Percentiles rank a stretch among this genome's conserved stretches.
Conservation (phyloP, 2,329 filamentous ascomycete species). For the Xylaria sp. region DNA sequence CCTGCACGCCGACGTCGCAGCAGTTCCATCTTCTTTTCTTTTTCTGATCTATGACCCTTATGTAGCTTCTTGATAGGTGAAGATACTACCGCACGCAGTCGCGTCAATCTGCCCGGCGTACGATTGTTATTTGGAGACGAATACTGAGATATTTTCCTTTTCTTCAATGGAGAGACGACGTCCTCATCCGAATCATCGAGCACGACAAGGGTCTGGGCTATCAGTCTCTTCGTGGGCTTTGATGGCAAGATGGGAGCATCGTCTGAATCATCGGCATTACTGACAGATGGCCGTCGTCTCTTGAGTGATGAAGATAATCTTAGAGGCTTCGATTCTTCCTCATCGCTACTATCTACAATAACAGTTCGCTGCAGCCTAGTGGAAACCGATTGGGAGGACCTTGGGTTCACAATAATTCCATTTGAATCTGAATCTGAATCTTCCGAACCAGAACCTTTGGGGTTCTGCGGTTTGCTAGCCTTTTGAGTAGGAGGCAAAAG, state of each 20-base stretch:
- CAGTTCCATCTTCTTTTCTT: slow-evolving; percentile 33
- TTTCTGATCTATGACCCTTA: slow-evolving; percentile 29
- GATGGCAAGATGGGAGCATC: slow-evolving; percentile 32
- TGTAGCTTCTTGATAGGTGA: slow-evolving; percentile 27
- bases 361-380: slow-evolving; percentile 36
- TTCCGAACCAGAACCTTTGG: neutral
- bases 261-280: slow-evolving; percentile 26
- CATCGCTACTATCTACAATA: slow-evolving; percentile 36
- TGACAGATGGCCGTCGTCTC: slow-evolving; percentile 26
- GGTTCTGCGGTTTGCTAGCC: slow-evolving; percentile 1
- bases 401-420: slow-evolving; percentile 12
- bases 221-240: slow-evolving; percentile 21
- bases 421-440: slow-evolving; percentile 22
- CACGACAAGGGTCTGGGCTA: slow-evolving; percentile 28
- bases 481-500: slow-evolving; percentile 27
- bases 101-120: slow-evolving; percentile 22
- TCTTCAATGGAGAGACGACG: slow-evolving; percentile 40
- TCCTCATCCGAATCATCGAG: slow-evolving; percentile 34
- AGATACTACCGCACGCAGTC: slow-evolving; percentile 1
- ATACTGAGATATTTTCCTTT: slow-evolving; percentile 32
- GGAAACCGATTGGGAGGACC: slow-evolving; percentile 42
- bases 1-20: slow-evolving; percentile 30
- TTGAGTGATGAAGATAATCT: slow-evolving; percentile 25
- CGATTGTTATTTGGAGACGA: slow-evolving; percentile 15
- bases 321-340: slow-evolving; percentile 32